phyloP scores from a whole-genome alignment of 2,329 filamentous ascomycete species.

The Botrytis porri region DNA sequence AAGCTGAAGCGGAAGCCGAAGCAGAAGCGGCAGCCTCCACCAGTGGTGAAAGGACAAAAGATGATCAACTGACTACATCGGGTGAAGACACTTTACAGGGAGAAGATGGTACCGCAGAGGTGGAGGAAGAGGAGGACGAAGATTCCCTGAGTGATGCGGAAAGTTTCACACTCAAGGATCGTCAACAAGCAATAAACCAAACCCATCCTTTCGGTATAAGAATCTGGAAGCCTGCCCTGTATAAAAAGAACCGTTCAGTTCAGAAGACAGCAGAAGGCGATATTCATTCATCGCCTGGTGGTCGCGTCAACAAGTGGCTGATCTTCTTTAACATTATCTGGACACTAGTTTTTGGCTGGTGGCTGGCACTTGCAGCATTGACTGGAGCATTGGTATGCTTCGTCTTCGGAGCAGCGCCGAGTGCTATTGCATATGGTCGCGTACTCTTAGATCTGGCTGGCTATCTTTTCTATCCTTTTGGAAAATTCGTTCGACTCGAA shows the following conservation, averaged over 20 bases:
- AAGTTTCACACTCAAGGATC: conserved; percentile 95
- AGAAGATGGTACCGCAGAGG: conserved; percentile 42
- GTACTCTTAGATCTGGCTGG: conserved; percentile 79
- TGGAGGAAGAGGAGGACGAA: conserved; percentile 41
- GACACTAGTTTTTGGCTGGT: conserved; percentile 94
- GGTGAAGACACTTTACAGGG: conserved; percentile 31
- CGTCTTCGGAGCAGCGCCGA: conserved; percentile 72
- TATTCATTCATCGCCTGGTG: conserved; percentile 91
- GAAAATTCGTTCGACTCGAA: conserved; percentile 89
- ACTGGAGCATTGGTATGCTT: conserved; percentile 76
- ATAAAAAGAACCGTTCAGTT: conserved; percentile 96
- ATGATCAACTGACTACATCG: conserved; percentile 26
- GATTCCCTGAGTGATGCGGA: conserved; percentile 81
- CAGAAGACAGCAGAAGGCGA: conserved; percentile 95
- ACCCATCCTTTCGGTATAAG: conserved; percentile 98
- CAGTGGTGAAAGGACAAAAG: conserved; percentile 23
- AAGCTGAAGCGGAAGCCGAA: conserved; percentile 37
- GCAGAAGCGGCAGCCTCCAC: conserved; percentile 16
- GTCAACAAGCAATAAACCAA: conserved; percentile 96
- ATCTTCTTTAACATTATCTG: conserved; percentile 86
- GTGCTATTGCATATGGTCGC: conserved; percentile 79
- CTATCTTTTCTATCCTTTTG: conserved; percentile 95
- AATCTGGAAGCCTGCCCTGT: conserved; percentile 97
- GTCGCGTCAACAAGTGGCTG: conserved; percentile 79
- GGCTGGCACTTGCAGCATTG: conserved; percentile 77